A percentile compares a stretch with the other conserved stretches of the same genome.
Evolutionary conservation across 23 red algal genomes (phyloP).

Genomic region (Pyropia haitanensis): DNA sequence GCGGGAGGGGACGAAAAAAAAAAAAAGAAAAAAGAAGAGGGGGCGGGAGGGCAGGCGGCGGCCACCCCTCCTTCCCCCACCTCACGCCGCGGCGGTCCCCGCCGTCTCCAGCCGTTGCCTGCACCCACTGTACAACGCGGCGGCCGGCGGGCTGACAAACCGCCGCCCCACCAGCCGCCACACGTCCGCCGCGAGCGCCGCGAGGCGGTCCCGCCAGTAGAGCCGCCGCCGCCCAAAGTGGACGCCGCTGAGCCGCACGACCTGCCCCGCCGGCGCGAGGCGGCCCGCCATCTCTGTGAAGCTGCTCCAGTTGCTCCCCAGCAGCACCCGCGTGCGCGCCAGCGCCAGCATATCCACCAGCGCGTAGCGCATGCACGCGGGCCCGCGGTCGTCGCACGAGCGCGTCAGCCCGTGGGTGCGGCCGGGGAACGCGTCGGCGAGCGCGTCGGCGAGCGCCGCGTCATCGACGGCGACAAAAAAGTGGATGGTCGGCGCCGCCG

Average conservation of each 20-base stretch:
- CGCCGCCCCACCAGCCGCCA: too few relatives aligned
- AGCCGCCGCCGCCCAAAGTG: constrained; percentile 7
- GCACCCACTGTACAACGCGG: too few relatives aligned
- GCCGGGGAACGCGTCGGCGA: constrained; percentile 10
- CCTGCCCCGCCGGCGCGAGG: constrained; percentile 3
- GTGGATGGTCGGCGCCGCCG: background rate
- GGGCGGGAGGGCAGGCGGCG: too few relatives aligned
- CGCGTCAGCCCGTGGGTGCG: constrained; percentile 18
- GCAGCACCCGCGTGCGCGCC: constrained; percentile 27
- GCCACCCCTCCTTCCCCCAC: too few relatives aligned
- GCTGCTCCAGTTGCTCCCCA: constrained; percentile 72
- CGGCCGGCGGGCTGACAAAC: too few relatives aligned
- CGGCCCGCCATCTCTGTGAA: constrained; percentile 74
- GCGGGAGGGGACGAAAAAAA: too few relatives aligned
- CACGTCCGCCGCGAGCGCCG: too few relatives aligned
- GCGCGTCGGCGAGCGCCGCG: background rate
- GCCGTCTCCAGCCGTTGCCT: too few relatives aligned
- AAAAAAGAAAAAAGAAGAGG: too few relatives aligned
- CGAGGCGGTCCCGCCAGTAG: too few relatives aligned
- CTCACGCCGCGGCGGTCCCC: too few relatives aligned
- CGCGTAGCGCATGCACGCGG: constrained; percentile 60
- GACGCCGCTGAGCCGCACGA: constrained; percentile 29
- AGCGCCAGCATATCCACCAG: constrained; percentile 61
- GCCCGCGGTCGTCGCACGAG: constrained; percentile 44
- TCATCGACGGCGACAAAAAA: constrained; percentile 3